A percentile compares a stretch with the other conserved stretches of the same genome.
These are phyloP conservation scores for Penicillium macrosclerotiorum DNA, from an alignment of 495 filamentous ascomycete genomes.

Conservation along the genomic window DNA sequence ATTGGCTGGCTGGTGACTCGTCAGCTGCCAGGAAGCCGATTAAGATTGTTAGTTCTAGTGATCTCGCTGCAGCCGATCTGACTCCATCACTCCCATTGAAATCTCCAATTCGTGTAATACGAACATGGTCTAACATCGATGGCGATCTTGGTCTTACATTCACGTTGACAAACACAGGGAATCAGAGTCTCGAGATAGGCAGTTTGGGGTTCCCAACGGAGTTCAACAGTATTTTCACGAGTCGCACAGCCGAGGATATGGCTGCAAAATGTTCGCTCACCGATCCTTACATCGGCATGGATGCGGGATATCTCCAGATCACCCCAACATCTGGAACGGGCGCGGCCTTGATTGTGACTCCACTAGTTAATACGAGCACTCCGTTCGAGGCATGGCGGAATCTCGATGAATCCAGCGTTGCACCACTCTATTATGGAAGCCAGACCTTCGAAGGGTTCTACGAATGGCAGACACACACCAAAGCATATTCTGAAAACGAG, in stretches of 20 bases:
- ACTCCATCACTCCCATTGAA: slow-evolving; percentile 24
- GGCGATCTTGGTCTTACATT: slow-evolving; percentile 48
- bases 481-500: slow-evolving; percentile 49
- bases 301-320: slow-evolving; percentile 50
- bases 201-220: slow-evolving; percentile 52
- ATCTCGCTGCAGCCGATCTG: slow-evolving; percentile 33
- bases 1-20: slow-evolving; percentile 39
- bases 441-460: slow-evolving; percentile 54
- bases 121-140: slow-evolving; percentile 39
- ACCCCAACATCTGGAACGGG: slow-evolving; percentile 43
- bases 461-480: slow-evolving; percentile 48
- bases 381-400: slow-evolving; percentile 50
- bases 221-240: slow-evolving; percentile 58
- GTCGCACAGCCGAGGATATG: slow-evolving; percentile 38
- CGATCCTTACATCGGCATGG: slow-evolving; percentile 52
- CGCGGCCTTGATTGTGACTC: slow-evolving; percentile 46
- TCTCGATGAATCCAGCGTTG: slow-evolving; percentile 27
- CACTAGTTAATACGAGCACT: slow-evolving; percentile 36
- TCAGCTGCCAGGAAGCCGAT: slow-evolving; percentile 32
- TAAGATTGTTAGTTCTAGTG: slow-evolving; percentile 12
- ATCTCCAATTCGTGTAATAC: slow-evolving; percentile 35
- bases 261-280: slow-evolving; percentile 40
- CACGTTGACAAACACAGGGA: slow-evolving; percentile 42
- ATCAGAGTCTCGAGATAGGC: slow-evolving; percentile 42
- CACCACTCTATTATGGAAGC: slow-evolving; percentile 39